Conservation (phyloP, 78 protist species). For the Planoprotostelium fungivorum region DNA sequence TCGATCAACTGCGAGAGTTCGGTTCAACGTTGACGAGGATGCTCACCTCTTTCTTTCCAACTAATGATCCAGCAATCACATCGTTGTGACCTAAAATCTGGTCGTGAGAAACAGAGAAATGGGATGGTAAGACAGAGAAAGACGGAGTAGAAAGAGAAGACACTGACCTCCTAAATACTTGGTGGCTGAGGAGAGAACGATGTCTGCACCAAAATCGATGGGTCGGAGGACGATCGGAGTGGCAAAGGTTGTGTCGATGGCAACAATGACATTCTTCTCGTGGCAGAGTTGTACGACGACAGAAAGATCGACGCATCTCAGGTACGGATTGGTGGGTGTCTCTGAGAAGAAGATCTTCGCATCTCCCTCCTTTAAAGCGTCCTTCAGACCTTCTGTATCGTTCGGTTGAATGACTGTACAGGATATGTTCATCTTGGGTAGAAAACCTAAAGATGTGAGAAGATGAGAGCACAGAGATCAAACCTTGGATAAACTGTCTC, state of each 20-base stretch:
- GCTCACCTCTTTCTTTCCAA: neutral
- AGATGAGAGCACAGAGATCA: neutral
- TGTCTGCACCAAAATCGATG: conserved; percentile 49
- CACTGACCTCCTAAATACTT: conserved; percentile 51
- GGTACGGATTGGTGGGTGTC: neutral
- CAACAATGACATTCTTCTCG: neutral
- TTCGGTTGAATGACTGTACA: neutral
- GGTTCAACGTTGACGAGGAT: conserved; percentile 4
- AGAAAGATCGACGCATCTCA: neutral
- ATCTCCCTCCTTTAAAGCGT: neutral
- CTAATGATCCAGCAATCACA: conserved; percentile 45
- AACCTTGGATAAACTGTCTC: neutral
- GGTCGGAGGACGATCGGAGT: conserved; percentile 48
- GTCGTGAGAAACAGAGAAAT: neutral
- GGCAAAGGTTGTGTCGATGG: conserved; percentile 74
- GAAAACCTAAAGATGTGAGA: neutral
- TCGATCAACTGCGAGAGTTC: neutral
- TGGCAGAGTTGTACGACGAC: neutral
- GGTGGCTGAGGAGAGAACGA: conserved; percentile 56
- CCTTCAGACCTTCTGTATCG: neutral
- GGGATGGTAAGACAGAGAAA: too few relatives aligned
- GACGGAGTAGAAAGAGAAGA: too few relatives aligned
- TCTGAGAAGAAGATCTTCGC: neutral
- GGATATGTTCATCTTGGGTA: neutral
- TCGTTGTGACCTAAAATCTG: conserved; percentile 11